These are phyloP conservation scores for Limnanthes douglasii DNA, from an alignment of 345 rosid genomes.

Conservation along the genomic window DNA sequence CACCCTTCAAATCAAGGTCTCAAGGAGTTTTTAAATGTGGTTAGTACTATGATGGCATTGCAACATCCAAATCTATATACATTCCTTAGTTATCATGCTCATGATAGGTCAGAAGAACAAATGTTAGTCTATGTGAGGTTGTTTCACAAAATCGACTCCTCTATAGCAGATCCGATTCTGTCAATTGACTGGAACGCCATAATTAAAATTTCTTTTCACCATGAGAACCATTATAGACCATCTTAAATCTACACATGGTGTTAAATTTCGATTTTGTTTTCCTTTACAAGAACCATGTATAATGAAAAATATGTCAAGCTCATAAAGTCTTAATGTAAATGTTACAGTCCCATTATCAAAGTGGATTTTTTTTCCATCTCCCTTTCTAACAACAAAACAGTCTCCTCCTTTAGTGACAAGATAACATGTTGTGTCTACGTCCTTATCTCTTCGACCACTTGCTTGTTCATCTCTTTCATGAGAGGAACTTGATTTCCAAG, in stretches of 20 bases:
- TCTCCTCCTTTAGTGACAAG: conserved; percentile 45
- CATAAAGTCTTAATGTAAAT: conserved; percentile 80
- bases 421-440: no score
- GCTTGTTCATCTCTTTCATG: conserved; percentile 62
- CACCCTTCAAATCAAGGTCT: conserved; percentile 56
- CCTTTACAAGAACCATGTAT: conserved; percentile 85
- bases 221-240: conserved; percentile 73
- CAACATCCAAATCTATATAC: conserved; percentile 89
- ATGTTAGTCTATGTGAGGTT: conserved; percentile 92
- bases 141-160: conserved; percentile 66
- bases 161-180: conserved; percentile 79
- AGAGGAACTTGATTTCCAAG: conserved; percentile 50
- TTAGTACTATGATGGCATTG: conserved; percentile 69
- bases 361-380: conserved; percentile 66
- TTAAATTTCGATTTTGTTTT: conserved; percentile 64
- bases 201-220: conserved; percentile 80
- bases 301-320: conserved; percentile 83
- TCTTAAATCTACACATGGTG: conserved; percentile 66
- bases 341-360: no score
- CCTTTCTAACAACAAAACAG: conserved; percentile 28
- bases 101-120: conserved; percentile 68
- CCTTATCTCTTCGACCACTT: conserved; percentile 40
- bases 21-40: conserved; percentile 67
- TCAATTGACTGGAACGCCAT: conserved; percentile 91
- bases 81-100: conserved; percentile 74